These are phyloP conservation scores for Metschnikowia rubicola DNA, from an alignment of 805 yeast genomes.

Conservation along the genomic window DNA sequence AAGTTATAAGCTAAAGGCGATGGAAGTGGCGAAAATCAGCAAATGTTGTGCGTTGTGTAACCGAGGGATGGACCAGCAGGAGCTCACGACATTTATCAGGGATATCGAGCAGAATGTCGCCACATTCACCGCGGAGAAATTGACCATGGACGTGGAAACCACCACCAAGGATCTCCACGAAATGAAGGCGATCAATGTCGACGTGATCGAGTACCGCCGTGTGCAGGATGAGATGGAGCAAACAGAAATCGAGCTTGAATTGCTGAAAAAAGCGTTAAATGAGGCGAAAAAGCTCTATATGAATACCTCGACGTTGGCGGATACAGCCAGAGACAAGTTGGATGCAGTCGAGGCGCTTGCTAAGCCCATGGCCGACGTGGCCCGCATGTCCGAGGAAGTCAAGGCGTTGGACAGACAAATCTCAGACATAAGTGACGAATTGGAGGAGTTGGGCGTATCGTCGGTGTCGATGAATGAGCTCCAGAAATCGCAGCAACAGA, in stretches of 20 bases:
- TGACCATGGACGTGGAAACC: constrained; percentile 27
- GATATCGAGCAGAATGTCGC: constrained; percentile 29
- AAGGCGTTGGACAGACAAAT: constrained; percentile 25
- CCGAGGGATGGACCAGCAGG: constrained; percentile 52
- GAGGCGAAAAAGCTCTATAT: constrained; percentile 3
- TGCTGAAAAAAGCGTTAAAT: background rate
- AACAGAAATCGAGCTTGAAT: background rate
- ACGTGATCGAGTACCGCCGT: constrained; percentile 26
- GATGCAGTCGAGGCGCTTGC: constrained; percentile 20
- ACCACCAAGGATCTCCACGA: constrained; percentile 32
- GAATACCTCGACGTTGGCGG: background rate
- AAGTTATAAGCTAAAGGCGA: constrained; percentile 67
- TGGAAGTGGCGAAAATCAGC: constrained; percentile 53
- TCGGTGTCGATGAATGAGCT: constrained; percentile 42
- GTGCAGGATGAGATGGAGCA: constrained; percentile 3
- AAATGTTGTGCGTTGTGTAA: constrained; percentile 71
- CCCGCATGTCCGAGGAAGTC: constrained; percentile 31
- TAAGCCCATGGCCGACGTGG: constrained; percentile 32
- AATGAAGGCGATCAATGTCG: constrained; percentile 28
- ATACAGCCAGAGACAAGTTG: background rate
- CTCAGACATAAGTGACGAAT: constrained; percentile 27
- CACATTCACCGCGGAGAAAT: constrained; percentile 26
- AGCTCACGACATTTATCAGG: constrained; percentile 25
- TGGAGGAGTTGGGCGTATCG: constrained; percentile 36
- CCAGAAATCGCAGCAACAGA: constrained; percentile 40